Conservation (phyloP, 176 grass and related monocot genomes). For the Coix lacrymajobi region DNA sequence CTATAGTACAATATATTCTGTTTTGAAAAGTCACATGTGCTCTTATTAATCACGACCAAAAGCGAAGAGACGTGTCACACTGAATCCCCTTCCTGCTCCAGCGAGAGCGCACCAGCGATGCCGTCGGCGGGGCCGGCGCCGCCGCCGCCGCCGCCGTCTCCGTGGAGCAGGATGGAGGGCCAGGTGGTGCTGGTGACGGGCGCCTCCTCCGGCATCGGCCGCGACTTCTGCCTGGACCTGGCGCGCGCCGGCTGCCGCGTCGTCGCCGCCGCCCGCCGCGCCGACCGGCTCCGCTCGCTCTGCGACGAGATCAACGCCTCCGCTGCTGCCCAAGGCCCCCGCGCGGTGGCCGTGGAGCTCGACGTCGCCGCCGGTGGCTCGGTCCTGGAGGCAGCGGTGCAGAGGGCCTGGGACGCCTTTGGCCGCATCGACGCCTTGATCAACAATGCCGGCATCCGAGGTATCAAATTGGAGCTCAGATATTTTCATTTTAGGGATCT, state of each 20-base stretch:
- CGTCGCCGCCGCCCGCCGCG: conserved; percentile 62
- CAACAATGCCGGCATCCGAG: conserved; percentile 87
- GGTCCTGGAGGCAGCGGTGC: conserved; percentile 45
- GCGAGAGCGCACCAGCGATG: conserved; percentile 3
- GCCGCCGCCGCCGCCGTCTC: not conserved
- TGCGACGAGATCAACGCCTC: conserved; percentile 78
- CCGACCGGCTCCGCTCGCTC: conserved; percentile 66
- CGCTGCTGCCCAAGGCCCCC: not conserved
- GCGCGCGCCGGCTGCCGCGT: conserved; percentile 54
- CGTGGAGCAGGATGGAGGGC: conserved; percentile 55
- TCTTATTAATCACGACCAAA: too few species aligned
- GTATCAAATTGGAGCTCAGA: conserved; percentile 14
- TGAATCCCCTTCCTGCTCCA: not conserved
- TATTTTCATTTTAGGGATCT: not conserved
- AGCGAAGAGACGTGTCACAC: too few species aligned
- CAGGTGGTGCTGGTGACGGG: conserved; percentile 88
- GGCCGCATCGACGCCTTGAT: conserved; percentile 73
- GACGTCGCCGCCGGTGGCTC: conserved; percentile 51
- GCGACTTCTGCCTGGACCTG: conserved; percentile 79
- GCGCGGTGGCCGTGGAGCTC: not conserved
- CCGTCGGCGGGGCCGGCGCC: not conserved
- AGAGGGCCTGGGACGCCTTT: conserved; percentile 63
- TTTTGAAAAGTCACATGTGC: too few species aligned
- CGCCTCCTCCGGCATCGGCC: conserved; percentile 83
- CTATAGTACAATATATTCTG: too few species aligned